A percentile compares a stretch with the other conserved stretches of the same genome.
These are phyloP conservation scores for Juglanconis sp. DNA, from an alignment of 2,329 filamentous ascomycete genomes.

Conservation along the genomic window DNA sequence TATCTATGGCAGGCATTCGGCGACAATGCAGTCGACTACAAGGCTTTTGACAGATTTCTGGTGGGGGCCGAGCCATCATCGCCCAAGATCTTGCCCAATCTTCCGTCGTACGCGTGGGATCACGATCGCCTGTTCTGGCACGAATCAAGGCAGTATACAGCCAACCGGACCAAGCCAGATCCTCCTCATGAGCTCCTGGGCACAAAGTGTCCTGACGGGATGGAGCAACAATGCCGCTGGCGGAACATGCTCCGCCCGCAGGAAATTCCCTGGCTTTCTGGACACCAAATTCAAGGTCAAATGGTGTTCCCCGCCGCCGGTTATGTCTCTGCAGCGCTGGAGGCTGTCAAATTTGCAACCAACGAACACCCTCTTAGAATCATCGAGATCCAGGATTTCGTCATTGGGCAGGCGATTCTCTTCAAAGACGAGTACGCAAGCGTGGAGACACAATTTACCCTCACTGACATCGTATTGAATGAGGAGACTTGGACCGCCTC, in stretches of 20 bases:
- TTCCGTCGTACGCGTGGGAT: slow-evolving; percentile 16
- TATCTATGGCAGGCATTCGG: neutral
- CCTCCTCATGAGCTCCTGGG: slow-evolving; percentile 15
- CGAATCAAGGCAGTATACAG: slow-evolving; percentile 7
- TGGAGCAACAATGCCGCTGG: slow-evolving; percentile 3
- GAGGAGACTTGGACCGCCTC: too few relatives aligned
- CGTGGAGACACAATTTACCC: neutral
- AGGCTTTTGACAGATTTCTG: neutral
- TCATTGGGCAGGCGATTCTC: slow-evolving; percentile 16
- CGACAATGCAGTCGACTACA: neutral
- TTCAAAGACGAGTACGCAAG: slow-evolving; percentile 10
- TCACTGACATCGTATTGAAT: too few relatives aligned
- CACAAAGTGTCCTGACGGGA: neutral
- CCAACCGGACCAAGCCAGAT: neutral
- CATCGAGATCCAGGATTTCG: slow-evolving; percentile 13
- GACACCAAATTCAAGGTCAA: neutral
- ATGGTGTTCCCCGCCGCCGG: neutral
- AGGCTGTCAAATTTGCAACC: neutral
- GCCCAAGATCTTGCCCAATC: neutral
- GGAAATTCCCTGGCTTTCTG: neutral
- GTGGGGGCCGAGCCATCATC: neutral
- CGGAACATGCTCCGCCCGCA: neutral
- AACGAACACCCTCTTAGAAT: neutral
- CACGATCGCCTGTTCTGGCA: slow-evolving; percentile 14
- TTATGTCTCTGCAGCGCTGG: neutral